Evolutionary conservation across 257 asterid genomes (phyloP).

Genomic region (Prunella vulgaris): DNA sequence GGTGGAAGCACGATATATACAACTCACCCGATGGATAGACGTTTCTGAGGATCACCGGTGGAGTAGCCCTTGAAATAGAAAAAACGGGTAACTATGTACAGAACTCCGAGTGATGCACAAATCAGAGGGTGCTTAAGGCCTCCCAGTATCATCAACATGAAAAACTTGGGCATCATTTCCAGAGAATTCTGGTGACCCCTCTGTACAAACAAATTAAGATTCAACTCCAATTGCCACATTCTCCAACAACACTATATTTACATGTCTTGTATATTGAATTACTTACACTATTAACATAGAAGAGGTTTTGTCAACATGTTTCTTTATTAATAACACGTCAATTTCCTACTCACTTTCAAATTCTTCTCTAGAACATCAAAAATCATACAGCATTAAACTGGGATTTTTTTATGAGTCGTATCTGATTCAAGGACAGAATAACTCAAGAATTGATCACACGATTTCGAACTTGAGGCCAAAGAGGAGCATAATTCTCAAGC

Average conservation of each 20-base stretch:
- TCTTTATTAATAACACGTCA: no score
- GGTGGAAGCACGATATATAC: no score
- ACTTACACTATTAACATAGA: no score
- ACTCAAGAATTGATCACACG: no score
- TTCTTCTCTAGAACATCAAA: neutral
- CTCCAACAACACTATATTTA: neutral
- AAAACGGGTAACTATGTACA: conserved; percentile 40
- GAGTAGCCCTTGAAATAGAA: conserved; percentile 89
- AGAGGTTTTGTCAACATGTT: no score
- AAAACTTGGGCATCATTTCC: conserved; percentile 71
- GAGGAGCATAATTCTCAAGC: no score
- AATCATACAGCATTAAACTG: neutral
- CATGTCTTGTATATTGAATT: neutral
- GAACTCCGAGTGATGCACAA: conserved; percentile 51
- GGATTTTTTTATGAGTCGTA: no score
- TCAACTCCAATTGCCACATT: neutral
- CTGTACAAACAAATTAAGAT: conserved; percentile 35
- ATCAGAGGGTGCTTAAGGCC: conserved; percentile 72
- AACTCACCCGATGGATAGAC: conserved; percentile 58
- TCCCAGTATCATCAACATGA: conserved; percentile 57
- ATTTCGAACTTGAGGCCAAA: no score
- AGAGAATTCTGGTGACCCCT: conserved; percentile 97
- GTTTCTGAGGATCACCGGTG: conserved; percentile 66
- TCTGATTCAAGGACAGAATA: no score
- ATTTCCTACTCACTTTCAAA: neutral